phyloP scores from a whole-genome alignment of 305 asterid species.

The Fraxinus velutina region DNA sequence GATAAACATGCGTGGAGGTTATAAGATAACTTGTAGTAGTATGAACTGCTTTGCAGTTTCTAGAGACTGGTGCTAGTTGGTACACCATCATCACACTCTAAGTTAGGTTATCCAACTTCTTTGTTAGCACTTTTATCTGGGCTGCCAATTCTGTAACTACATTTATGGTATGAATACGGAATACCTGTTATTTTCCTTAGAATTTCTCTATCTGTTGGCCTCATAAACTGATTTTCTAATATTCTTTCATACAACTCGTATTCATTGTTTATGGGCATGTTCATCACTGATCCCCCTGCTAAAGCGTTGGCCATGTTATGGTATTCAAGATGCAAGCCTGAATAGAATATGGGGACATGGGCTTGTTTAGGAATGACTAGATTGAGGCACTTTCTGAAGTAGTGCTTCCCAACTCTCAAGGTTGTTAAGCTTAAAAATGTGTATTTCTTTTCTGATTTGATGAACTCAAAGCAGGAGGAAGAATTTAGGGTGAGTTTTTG shows the following conservation, averaged over 20 bases:
- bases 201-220: background rate
- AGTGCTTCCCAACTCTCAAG: no score
- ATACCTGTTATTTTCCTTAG: background rate
- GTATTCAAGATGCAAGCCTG: background rate
- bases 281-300: background rate
- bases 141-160: background rate
- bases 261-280: background rate
- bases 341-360: no score
- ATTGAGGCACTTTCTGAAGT: no score
- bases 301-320: background rate
- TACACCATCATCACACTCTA: background rate
- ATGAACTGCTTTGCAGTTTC: no score
- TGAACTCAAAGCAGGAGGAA: no score
- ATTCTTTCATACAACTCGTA: background rate
- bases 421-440: no score
- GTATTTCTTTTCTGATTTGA: no score
- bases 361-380: no score
- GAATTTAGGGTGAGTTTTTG: no score
- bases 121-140: background rate
- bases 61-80: background rate
- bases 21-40: no score
- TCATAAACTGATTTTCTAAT: background rate
- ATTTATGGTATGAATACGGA: background rate
- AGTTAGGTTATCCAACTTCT: background rate
- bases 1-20: no score